Conservation (phyloP, 169 alveolate genomes). For the Theileria annulata region DNA sequence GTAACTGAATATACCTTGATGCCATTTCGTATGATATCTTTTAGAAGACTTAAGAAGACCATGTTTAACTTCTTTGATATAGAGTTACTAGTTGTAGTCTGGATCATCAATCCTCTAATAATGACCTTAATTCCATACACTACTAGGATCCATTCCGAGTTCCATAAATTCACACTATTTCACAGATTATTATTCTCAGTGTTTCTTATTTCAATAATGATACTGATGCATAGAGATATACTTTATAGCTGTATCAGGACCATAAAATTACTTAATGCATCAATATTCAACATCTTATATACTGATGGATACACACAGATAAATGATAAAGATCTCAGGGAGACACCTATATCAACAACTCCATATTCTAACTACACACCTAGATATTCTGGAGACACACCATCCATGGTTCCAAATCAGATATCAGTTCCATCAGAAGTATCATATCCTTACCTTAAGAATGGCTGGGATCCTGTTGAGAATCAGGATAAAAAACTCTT, state of each 20-base stretch:
- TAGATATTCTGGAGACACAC: neutral
- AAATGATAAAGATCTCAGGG: neutral
- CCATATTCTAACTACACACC: neutral
- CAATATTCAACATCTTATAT: constrained; percentile 1
- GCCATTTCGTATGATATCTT: neutral
- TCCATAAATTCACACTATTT: neutral
- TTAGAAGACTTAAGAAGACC: neutral
- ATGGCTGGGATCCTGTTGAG: neutral
- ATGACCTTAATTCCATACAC: constrained; percentile 3
- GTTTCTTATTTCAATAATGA: neutral
- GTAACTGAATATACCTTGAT: neutral
- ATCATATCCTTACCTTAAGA: neutral
- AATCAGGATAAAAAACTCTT: neutral
- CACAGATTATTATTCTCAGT: neutral
- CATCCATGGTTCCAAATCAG: neutral
- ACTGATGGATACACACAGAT: constrained; percentile 9
- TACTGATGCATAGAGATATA: neutral
- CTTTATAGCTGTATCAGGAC: neutral
- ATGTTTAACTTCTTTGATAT: neutral
- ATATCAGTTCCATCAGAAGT: neutral
- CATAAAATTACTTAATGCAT: neutral
- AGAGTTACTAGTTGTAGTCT: neutral
- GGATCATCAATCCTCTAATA: neutral
- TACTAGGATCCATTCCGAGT: constrained; percentile 3
- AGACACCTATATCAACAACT: neutral